Evolutionary conservation across 1,139 yeast genomes (phyloP), one percentile per base, ranked within the genome.

Genomic region (Lodderomyces theae): DNA sequence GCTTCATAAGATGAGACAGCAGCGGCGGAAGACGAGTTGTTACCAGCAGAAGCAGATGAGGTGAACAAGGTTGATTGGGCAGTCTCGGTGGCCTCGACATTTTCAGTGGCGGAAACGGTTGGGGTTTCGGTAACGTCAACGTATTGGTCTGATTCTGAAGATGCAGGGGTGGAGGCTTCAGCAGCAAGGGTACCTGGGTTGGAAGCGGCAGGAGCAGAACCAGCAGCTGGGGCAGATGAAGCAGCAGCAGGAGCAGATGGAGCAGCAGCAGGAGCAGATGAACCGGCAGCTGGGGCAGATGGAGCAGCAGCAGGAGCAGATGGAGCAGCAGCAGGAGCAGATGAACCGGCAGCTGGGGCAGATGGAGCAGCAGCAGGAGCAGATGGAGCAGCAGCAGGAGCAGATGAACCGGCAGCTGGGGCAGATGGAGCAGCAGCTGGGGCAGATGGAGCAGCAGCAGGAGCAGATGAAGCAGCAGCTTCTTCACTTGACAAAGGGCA

Each of bases 401-500:
- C 45, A 45, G 45, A 48, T 37, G 48, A 58, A 46, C 60, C 49
- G 51, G 51, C 51, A 35, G 55, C 53, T 10, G 25, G 11, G 16
- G 53, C 58, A 53, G 45, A 48, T 37, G 48, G 58, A 46, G 60
- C 49, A 51, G 51, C 51, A 35, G 55, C 53, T 10, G 25, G 11
- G 16, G 12, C 12, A 13, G 35, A 19, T 22, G 11, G 17, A 44
- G 57, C 57, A 21, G 53, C 43, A 29, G 53, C 58, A 31, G 65
- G 52, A 18, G 31, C 30, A 42, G 55, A 24, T 24, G 41, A 40
- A 13, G 43, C 41, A 26, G 38, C 42, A 30, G 53, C 32, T 38
- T 48, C 48, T 33, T 39, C 49, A 30, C 50, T 58, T 45, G 63
- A 53, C 42, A 58, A 56, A 45, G 77, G 78, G 47, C 79, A 74